A percentile compares a stretch with the other conserved stretches of the same genome.
phyloP scores from a whole-genome alignment of 352 stramenopile species.

The Saprolegnia diclina region DNA sequence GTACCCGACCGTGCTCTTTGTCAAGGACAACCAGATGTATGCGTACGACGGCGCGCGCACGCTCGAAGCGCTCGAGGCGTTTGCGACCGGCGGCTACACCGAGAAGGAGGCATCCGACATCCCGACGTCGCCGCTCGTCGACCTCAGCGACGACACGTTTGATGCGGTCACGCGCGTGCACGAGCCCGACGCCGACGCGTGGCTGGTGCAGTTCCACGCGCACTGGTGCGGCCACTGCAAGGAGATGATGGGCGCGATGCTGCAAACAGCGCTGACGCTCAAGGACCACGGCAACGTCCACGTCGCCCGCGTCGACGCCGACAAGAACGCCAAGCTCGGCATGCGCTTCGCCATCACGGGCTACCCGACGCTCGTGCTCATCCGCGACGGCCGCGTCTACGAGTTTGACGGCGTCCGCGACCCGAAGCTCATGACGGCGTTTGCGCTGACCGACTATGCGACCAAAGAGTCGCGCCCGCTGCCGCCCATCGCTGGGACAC shows the following conservation, averaged over 20 bases:
- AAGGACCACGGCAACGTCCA: slow-evolving; percentile 8
- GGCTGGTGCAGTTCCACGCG: no score
- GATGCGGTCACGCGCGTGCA: background rate
- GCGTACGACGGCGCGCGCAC: background rate
- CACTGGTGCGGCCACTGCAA: no score
- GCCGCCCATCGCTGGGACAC: background rate
- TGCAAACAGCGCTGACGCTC: background rate
- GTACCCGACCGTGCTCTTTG: background rate
- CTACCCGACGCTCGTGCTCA: background rate
- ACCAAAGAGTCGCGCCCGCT: slow-evolving; percentile 2
- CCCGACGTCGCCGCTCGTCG: background rate
- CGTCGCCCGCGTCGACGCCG: slow-evolving; percentile 8
- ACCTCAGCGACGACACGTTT: background rate
- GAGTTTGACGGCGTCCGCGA: background rate
- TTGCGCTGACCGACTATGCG: background rate
- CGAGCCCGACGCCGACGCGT: no score
- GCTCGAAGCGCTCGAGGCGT: background rate
- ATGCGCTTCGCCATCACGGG: slow-evolving; percentile 18
- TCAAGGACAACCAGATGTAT: slow-evolving; percentile 10
- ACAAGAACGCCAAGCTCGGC: slow-evolving; percentile 1
- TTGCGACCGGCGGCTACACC: background rate
- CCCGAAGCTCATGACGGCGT: slow-evolving; percentile 3
- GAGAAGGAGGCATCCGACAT: background rate
- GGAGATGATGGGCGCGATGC: background rate
- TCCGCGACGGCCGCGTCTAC: slow-evolving; percentile 4